Base-by-base conservation (phyloP, 768 basidiomycete genomes). In the Lanmaoa pseudosensibilis region DNA sequence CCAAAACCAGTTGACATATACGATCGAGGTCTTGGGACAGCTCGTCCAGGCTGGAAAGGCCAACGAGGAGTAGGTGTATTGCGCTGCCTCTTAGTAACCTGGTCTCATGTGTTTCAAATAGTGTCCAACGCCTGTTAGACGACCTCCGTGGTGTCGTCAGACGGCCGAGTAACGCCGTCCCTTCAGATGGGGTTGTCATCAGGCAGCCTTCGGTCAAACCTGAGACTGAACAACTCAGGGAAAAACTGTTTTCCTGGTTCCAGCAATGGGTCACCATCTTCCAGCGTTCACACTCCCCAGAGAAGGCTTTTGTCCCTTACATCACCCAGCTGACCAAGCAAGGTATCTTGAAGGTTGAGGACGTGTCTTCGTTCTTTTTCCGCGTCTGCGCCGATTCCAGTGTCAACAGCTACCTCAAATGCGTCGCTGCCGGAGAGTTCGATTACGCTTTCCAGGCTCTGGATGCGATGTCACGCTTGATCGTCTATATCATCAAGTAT, bases 401-500 rank as follows among this genome's bases (percentile, higher is more conserved):
- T 61, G 88, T 98, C 69, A 91, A 86, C 70, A 88, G 85, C 69
- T 98, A 95, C 75, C 74, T 86, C 71, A 87, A 91, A 70, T 86
- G 83, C 62, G 74, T 88, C 36, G 80, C 86, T 25, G 77, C 84
- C 11, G 87, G 88, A 44, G 89, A 93, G 65, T 83, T 80, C 58
- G 83, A 83, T 36, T 83, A 84, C 54, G 85, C 91, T 23, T 98
- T 95, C 78, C 94, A 92, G 69, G 90, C 94, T 16, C 78, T 98
- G 65, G 97, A 99, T 72, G 94, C 97, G 2, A 86, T 98, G 79
- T 93, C 96, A 37, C 85, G 94, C 60, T 79, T 99, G 58, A 92
- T 99, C 61, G 90, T 93, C 36, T 94, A 97, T 73, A 95, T 99
- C 75, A 94, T 98, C 83, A 98, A 98, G 78, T 98, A 98, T 71